Base-by-base conservation (phyloP, 768 basidiomycete species). In the Mycena latifolia region DNA sequence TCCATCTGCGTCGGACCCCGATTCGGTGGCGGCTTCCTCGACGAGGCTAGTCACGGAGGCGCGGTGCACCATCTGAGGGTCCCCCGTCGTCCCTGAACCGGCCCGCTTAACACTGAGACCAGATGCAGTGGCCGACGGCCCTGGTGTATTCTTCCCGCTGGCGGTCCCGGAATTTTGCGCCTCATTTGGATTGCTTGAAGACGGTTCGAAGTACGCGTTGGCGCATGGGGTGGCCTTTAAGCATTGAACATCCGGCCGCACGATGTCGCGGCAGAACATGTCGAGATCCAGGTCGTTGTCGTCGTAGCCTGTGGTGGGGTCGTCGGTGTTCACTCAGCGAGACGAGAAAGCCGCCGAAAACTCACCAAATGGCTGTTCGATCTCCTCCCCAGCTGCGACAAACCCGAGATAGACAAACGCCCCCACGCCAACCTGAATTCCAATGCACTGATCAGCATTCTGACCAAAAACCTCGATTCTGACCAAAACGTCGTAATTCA, bases 321-420 rank as follows among this genome's bases (percentile, higher is more conserved):
- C 55, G 46, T 5, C 47, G 58, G 61, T 39, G 6, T 35, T 35
- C 8, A 6, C 33, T 6, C 33, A 35, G 33, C 14, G 8, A 7
- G 33, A 35, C 33, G 33, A 35, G n/a, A n/a, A n/a, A n/a, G n/a
- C n/a, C n/a, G 14, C 33, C 33, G 33, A 35, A 35, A 14, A 72
- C 85, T 20, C 54, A 86, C 87, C 89, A 70, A 90, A 90, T 0
- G 89, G 89, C 74, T 90, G 89, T 72, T 89, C 89, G 39, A 89
- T 89, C 72, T 89, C 89, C 71, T 90, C 87, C 20, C 88, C 91
- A 0, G 90, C 89, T 6, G 91, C 89, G 24, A 93, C 71, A 75
- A 92, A 91, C 25, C 90, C 91, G 18, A 92, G 83, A 74, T 90
- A 92, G 50, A 91, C 89, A 75, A 91, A 90, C 0, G 88, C 79